A percentile compares a stretch with the other conserved stretches of the same genome.
Conservation (phyloP, 2,329 filamentous ascomycete genomes). For the Blastomyces silverae region DNA sequence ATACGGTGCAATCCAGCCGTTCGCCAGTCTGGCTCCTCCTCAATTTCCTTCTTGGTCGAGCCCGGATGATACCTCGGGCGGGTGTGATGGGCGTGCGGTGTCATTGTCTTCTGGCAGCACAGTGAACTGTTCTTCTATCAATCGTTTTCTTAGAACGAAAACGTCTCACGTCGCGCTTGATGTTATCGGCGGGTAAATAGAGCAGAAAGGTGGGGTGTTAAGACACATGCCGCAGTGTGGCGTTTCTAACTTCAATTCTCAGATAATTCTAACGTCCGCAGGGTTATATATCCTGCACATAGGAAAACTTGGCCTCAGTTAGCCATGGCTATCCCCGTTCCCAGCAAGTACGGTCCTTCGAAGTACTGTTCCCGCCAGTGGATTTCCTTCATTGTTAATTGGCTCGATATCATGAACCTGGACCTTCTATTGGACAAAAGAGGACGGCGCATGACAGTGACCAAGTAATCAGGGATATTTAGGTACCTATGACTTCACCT, state of each 20-base stretch:
- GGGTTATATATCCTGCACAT: not conserved
- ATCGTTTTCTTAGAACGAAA: not conserved
- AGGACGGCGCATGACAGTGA: too few species aligned
- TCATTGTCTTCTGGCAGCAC: not conserved
- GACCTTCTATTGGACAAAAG: not conserved
- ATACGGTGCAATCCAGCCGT: slow-evolving; percentile 36
- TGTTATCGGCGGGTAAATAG: not conserved
- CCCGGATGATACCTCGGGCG: slow-evolving; percentile 33
- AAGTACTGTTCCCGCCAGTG: not conserved
- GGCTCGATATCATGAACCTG: not conserved
- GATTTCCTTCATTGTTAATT: not conserved
- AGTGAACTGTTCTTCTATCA: not conserved
- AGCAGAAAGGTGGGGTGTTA: not conserved
- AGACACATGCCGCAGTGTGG: not conserved
- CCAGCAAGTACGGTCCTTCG: not conserved
- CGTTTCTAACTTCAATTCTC: not conserved
- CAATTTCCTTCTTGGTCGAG: slow-evolving; percentile 37
- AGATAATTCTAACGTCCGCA: not conserved
- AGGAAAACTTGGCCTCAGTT: not conserved
- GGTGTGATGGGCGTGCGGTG: not conserved
- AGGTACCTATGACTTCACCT: not conserved
- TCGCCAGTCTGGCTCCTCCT: slow-evolving; percentile 41
- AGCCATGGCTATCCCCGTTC: not conserved
- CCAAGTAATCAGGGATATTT: not conserved
- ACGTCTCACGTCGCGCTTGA: not conserved